Conservation (phyloP, 148 eudicot genomes). For the Cornus florida region DNA sequence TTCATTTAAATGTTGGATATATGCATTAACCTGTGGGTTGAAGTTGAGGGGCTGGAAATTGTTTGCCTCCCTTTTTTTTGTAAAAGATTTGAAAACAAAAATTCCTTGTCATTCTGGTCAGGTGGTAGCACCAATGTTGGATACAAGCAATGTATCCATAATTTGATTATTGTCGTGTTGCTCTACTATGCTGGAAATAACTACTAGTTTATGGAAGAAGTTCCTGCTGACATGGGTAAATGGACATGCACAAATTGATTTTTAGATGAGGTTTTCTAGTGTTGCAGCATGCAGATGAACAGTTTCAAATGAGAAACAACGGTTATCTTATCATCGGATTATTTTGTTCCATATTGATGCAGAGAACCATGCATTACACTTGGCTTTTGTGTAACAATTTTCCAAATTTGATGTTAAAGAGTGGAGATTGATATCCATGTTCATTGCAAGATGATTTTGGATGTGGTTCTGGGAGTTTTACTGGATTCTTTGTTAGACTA, state of each 20-base stretch:
- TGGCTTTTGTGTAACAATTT: conserved; percentile 22
- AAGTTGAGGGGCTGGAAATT: neutral
- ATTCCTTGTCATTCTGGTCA: neutral
- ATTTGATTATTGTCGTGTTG: too few species aligned
- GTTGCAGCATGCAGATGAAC: neutral
- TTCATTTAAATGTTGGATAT: neutral
- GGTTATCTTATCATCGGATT: neutral
- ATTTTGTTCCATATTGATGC: neutral
- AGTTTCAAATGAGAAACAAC: neutral
- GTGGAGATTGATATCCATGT: conserved; percentile 9
- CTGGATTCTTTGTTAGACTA: conserved; percentile 72
- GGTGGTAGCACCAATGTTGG: neutral
- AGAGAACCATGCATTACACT: neutral
- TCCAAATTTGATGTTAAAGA: neutral
- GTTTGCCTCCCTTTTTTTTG: neutral
- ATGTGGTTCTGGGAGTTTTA: conserved; percentile 94
- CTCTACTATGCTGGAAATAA: neutral
- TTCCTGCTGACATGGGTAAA: neutral
- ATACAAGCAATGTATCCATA: too few species aligned
- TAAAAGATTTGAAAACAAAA: neutral
- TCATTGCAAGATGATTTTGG: conserved; percentile 90
- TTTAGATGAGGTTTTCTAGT: neutral
- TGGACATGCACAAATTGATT: neutral
- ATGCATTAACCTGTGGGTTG: neutral
- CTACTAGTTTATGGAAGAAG: neutral